Evolutionary conservation across 75 land plant species (phyloP).

Genomic region (Cunninghamia lanceolata): DNA sequence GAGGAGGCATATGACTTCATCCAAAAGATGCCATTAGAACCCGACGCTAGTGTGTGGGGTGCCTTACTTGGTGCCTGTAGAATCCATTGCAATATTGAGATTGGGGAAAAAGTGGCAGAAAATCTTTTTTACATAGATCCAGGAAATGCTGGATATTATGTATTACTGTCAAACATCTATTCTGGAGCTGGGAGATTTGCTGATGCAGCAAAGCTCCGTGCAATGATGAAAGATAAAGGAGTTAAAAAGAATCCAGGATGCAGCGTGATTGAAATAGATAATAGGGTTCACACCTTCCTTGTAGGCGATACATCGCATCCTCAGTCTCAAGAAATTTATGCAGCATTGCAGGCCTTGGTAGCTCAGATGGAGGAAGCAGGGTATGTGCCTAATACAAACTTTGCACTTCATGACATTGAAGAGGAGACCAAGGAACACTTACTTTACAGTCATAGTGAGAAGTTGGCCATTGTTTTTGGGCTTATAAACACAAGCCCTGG

Average conservation of each 20-base stretch:
- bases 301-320: conserved; percentile 13
- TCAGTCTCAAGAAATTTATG: conserved; percentile 3
- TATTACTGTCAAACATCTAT: conserved; percentile 19
- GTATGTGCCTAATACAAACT: conserved; percentile 8
- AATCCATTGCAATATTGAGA: conserved; percentile 7
- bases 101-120: conserved; percentile 12
- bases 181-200: conserved; percentile 10
- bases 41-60: background rate
- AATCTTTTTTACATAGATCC: conserved; percentile 10
- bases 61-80: conserved; percentile 18
- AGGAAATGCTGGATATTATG: conserved; percentile 14
- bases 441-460: conserved; percentile 22
- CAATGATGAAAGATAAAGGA: conserved; percentile 9
- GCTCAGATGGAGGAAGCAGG: conserved; percentile 10
- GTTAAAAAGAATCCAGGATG: conserved; percentile 11
- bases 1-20: conserved; percentile 8
- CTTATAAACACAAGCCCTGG: conserved; percentile 27
- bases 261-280: conserved; percentile 14
- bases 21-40: conserved; percentile 10
- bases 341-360: conserved; percentile 1
- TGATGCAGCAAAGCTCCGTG: background rate
- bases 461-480: conserved; percentile 25
- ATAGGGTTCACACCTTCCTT: conserved; percentile 10
- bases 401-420: conserved; percentile 12
- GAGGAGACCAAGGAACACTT: conserved; percentile 4